Evolutionary conservation across 495 filamentous ascomycete genomes (phyloP).

Genomic region (Cenococcum geophilum): DNA sequence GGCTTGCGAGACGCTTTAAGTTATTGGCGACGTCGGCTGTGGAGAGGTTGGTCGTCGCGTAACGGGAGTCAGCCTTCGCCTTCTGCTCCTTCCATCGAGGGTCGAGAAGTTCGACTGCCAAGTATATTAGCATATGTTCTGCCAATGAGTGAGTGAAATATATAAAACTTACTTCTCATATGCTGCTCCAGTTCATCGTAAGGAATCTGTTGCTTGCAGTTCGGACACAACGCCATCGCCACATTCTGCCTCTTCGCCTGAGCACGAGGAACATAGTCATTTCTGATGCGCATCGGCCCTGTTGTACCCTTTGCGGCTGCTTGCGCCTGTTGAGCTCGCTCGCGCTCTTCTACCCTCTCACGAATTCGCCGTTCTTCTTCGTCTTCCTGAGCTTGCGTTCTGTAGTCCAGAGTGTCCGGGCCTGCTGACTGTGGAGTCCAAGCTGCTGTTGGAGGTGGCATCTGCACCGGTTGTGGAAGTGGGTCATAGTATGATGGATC

Average conservation of each 20-base stretch:
- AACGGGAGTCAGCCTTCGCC: constrained; percentile 76
- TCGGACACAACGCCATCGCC: constrained; percentile 77
- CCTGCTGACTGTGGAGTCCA: constrained; percentile 16
- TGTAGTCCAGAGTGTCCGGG: constrained; percentile 4
- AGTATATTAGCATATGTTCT: constrained; percentile 12
- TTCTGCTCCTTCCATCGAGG: constrained; percentile 95
- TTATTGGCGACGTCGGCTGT: constrained; percentile 87
- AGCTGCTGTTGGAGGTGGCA: constrained; percentile 32
- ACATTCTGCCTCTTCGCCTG: constrained; percentile 59
- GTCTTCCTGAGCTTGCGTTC: constrained; percentile 45
- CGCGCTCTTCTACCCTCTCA: constrained; percentile 61
- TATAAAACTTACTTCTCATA: constrained; percentile 64
- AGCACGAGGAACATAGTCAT: constrained; percentile 84
- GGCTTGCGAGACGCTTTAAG: constrained; percentile 91
- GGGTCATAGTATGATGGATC: constrained; percentile 42
- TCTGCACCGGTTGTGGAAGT: constrained; percentile 10
- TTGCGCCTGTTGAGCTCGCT: constrained; percentile 70
- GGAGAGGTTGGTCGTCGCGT: constrained; percentile 78
- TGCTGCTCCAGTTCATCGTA: constrained; percentile 83
- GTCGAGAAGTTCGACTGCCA: constrained; percentile 78
- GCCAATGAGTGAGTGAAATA: constrained; percentile 3
- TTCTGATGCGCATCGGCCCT: constrained; percentile 85
- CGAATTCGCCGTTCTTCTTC: constrained; percentile 63
- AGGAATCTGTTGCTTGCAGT: constrained; percentile 86
- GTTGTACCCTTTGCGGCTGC: constrained; percentile 63